Percentiles rank a stretch among this genome's conserved stretches.
Conservation (phyloP, 2,329 filamentous ascomycete species). For the Pestalotiopsis sp. region DNA sequence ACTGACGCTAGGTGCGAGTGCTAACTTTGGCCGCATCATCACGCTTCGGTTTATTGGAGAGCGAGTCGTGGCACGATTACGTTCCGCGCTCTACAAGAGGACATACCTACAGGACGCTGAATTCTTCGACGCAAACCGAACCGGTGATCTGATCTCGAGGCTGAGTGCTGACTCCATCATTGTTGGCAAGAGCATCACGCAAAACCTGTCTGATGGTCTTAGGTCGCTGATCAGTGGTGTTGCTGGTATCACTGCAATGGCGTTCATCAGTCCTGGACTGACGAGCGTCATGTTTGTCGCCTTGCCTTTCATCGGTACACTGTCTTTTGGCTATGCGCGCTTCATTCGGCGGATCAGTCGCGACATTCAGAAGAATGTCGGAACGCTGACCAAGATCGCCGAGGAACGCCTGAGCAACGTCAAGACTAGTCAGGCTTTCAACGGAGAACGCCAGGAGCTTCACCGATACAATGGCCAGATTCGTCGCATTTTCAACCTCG, state of each 20-base stretch:
- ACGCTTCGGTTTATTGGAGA: slow-evolving; percentile 93
- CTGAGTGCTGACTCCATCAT: slow-evolving; percentile 96
- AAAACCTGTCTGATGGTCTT: slow-evolving; percentile 96
- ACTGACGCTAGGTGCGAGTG: slow-evolving; percentile 79
- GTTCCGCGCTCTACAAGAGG: slow-evolving; percentile 85
- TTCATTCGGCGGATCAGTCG: slow-evolving; percentile 87
- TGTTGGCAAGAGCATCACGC: slow-evolving; percentile 97
- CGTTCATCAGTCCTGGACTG: slow-evolving; percentile 90
- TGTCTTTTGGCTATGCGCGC: slow-evolving; percentile 89
- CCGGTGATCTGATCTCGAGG: slow-evolving; percentile 93
- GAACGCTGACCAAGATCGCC: slow-evolving; percentile 92
- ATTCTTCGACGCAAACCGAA: slow-evolving; percentile 97
- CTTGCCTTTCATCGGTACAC: slow-evolving; percentile 87
- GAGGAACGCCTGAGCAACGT: slow-evolving; percentile 98
- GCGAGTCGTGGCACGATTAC: slow-evolving; percentile 85
- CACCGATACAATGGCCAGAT: slow-evolving; percentile 90
- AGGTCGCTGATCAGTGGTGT: slow-evolving; percentile 86
- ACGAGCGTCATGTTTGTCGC: slow-evolving; percentile 85
- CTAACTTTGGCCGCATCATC: slow-evolving; percentile 93
- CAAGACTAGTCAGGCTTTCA: slow-evolving; percentile 94
- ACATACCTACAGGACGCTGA: slow-evolving; percentile 98
- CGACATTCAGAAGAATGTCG: slow-evolving; percentile 91
- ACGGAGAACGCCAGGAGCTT: slow-evolving; percentile 88
- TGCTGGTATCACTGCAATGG: slow-evolving; percentile 90
- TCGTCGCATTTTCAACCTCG: slow-evolving; percentile 86